These are phyloP conservation scores for Populus hybrid DNA, from an alignment of 441 rosid genomes.

Conservation along the genomic window DNA sequence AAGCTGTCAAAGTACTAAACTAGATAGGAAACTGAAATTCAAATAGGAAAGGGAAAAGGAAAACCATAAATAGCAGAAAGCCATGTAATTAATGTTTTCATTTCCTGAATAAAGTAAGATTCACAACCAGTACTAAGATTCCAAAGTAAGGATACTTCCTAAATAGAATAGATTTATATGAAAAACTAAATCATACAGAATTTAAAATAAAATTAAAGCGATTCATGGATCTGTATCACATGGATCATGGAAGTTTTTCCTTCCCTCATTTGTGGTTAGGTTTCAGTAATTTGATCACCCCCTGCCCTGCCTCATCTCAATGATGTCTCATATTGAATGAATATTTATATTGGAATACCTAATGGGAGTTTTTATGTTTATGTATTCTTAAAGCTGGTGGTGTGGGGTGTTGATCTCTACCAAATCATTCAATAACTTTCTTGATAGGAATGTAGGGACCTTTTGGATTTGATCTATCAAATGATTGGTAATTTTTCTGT, in stretches of 20 bases:
- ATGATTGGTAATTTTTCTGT: not conserved
- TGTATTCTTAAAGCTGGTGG: not conserved
- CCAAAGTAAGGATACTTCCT: not conserved
- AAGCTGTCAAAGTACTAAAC: not conserved
- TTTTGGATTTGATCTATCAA: too few relatives aligned
- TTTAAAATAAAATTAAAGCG: not conserved
- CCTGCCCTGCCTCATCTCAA: not conserved
- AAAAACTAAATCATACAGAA: not conserved
- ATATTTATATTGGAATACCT: not conserved
- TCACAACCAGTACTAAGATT: not conserved
- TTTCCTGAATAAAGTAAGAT: not conserved
- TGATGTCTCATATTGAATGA: not conserved
- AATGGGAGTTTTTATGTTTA: not conserved
- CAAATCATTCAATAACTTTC: not conserved
- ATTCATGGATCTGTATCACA: not conserved
- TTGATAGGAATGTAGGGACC: not conserved
- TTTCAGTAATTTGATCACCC: not conserved
- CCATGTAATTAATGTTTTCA: not conserved
- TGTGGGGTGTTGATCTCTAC: too few relatives aligned
- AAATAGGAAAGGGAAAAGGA: not conserved
- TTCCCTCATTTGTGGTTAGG: not conserved
- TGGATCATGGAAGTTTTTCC: not conserved
- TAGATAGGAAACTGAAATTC: not conserved
- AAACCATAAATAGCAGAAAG: not conserved
- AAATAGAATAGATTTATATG: not conserved